Conservation (phyloP, 2,329 filamentous ascomycete species). For the Fusarium paranaense region DNA sequence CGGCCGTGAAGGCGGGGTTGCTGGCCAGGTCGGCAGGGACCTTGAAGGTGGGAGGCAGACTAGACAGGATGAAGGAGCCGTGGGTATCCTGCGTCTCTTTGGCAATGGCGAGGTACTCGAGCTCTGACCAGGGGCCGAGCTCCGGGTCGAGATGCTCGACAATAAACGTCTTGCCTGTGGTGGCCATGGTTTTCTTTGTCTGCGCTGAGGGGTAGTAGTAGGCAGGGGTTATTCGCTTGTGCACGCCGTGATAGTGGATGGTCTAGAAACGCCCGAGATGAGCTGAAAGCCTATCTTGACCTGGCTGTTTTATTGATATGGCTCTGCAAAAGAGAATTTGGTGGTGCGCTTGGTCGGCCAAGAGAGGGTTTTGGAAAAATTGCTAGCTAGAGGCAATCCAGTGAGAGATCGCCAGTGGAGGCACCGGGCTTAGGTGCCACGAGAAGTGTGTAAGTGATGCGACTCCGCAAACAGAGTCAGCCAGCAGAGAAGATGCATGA, state of each 20-base stretch:
- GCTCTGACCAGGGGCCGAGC: conserved; percentile 90
- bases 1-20: conserved; percentile 74
- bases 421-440: conserved; percentile 1
- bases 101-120: conserved; percentile 92
- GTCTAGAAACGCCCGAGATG: neutral
- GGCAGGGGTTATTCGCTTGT: conserved; percentile 1
- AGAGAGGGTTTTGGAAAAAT: conserved; percentile 37
- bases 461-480: neutral
- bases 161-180: conserved; percentile 78
- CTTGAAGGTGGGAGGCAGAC: conserved; percentile 76
- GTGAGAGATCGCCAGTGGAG: conserved; percentile 27
- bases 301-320: neutral
- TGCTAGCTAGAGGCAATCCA: conserved; percentile 29
- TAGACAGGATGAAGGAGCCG: conserved; percentile 83
- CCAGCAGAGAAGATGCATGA: neutral
- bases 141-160: conserved; percentile 98
- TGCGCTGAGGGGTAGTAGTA: conserved; percentile 11
- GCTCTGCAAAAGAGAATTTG: conserved; percentile 22
- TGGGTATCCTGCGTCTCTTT: conserved; percentile 77
- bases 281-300: neutral
- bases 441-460: neutral
- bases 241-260: neutral
- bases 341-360: conserved; percentile 19
- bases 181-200: conserved; percentile 50
- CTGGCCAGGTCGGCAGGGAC: conserved; percentile 69